phyloP scores from a whole-genome alignment of 164 flowering plant species.

The Aristolochia contorta region DNA sequence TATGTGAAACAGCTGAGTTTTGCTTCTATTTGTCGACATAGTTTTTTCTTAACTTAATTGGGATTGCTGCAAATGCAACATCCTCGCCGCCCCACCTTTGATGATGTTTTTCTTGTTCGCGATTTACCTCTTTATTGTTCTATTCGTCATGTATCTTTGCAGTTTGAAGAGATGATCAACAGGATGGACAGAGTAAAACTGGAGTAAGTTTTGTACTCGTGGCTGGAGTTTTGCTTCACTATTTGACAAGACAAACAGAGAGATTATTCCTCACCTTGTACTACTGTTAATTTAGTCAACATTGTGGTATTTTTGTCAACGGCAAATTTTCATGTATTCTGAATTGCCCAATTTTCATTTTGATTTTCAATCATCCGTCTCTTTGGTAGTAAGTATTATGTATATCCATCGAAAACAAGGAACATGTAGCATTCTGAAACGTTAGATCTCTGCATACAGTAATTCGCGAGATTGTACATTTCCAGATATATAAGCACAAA shows the following conservation, averaged over 20 bases:
- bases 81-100: not conserved
- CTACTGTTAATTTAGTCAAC: too few species aligned
- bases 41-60: not conserved
- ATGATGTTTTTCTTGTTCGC: too few species aligned
- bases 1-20: conserved; percentile 9
- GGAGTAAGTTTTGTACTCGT: not conserved
- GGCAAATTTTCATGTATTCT: not conserved
- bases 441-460: too few species aligned
- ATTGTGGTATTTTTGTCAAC: not conserved
- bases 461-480: too few species aligned
- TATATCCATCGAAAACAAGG: too few species aligned
- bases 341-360: not conserved
- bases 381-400: too few species aligned
- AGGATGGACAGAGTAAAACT: conserved; percentile 11
- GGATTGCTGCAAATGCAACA: not conserved
- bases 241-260: not conserved
- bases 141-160: not conserved
- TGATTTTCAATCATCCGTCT: too few species aligned
- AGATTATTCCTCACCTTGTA: not conserved
- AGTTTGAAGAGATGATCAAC: conserved; percentile 11
- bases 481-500: too few species aligned
- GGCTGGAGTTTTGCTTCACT: not conserved
- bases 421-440: too few species aligned
- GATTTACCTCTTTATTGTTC: too few species aligned
- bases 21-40: not conserved